Evolutionary conservation across 331 rosid genomes (phyloP).

Genomic region (Quercus phellos): DNA sequence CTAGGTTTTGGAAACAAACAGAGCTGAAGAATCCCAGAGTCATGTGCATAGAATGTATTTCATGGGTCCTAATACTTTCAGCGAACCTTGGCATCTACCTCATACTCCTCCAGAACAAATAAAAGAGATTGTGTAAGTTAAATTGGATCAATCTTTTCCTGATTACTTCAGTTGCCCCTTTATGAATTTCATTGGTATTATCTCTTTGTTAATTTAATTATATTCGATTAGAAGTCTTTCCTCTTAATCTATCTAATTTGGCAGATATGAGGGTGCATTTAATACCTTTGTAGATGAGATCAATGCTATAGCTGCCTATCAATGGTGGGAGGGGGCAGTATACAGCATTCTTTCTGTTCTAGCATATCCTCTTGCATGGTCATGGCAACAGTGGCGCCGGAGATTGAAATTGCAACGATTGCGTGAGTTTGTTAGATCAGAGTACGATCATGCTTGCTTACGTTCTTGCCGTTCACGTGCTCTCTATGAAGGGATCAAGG

Average conservation of each 20-base stretch:
- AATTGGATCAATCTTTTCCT: background rate
- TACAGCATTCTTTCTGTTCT: conserved; percentile 70
- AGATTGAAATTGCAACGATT: conserved; percentile 77
- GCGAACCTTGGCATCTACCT: conserved; percentile 97
- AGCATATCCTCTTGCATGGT: conserved; percentile 90
- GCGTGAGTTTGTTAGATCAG: conserved; percentile 95
- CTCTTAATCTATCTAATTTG: conserved; percentile 25
- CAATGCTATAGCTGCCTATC: conserved; percentile 84
- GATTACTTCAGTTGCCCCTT: conserved; percentile 9
- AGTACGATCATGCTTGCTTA: conserved; percentile 93
- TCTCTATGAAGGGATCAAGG: conserved; percentile 98
- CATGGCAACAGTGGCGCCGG: conserved; percentile 96
- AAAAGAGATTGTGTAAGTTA: conserved; percentile 86
- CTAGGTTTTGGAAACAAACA: conserved; percentile 93
- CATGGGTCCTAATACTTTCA: conserved; percentile 95
- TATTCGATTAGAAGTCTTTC: conserved; percentile 23
- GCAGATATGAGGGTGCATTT: conserved; percentile 89
- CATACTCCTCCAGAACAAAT: conserved; percentile 88
- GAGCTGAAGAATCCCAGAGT: conserved; percentile 97
- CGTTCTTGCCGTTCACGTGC: conserved; percentile 98
- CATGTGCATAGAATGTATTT: conserved; percentile 97
- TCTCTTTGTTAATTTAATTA: conserved; percentile 9
- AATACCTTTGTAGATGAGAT: conserved; percentile 88
- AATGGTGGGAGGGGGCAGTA: conserved; percentile 99
- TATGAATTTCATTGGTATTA: conserved; percentile 15